Percentiles rank a stretch among this genome's conserved stretches.
phyloP scores from a whole-genome alignment of 208 protist species.

The Porcisia hertigi region DNA sequence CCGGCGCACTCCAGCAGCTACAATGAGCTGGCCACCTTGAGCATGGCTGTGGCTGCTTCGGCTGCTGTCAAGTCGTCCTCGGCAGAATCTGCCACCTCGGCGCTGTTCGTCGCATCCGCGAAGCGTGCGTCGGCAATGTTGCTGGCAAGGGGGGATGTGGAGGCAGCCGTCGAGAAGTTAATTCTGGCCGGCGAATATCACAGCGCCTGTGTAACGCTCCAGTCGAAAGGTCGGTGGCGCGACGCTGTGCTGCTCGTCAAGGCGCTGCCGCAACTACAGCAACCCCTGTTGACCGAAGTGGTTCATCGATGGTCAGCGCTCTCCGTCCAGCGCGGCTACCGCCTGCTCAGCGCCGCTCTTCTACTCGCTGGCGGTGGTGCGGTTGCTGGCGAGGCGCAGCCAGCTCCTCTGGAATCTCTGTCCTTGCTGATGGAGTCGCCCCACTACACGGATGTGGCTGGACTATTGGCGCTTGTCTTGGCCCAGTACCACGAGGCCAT shows the following conservation, averaged over 20 bases:
- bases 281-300: slow-evolving; percentile 23
- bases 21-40: slow-evolving; percentile 64
- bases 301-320: slow-evolving; percentile 62
- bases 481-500: slow-evolving; percentile 31
- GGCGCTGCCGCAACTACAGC: slow-evolving; percentile 19
- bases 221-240: slow-evolving; percentile 69
- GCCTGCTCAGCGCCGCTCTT: slow-evolving; percentile 51
- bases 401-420: slow-evolving; percentile 33
- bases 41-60: slow-evolving; percentile 58
- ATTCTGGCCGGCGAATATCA: slow-evolving; percentile 61
- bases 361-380: slow-evolving; percentile 37
- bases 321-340: slow-evolving; percentile 51
- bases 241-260: slow-evolving; percentile 65
- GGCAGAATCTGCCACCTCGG: slow-evolving; percentile 29
- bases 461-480: slow-evolving; percentile 60
- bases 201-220: slow-evolving; percentile 59
- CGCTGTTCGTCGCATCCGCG: slow-evolving; percentile 45
- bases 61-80: slow-evolving; percentile 9
- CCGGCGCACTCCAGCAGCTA: slow-evolving; percentile 54
- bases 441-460: slow-evolving; percentile 67
- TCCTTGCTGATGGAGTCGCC: slow-evolving; percentile 48
- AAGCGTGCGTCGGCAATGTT: slow-evolving; percentile 70
- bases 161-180: slow-evolving; percentile 77
- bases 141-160: slow-evolving; percentile 64
- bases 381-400: slow-evolving; percentile 6